Evolutionary conservation across 768 basidiomycete genomes (phyloP).

Genomic region (Kwoniella bestiolae): DNA sequence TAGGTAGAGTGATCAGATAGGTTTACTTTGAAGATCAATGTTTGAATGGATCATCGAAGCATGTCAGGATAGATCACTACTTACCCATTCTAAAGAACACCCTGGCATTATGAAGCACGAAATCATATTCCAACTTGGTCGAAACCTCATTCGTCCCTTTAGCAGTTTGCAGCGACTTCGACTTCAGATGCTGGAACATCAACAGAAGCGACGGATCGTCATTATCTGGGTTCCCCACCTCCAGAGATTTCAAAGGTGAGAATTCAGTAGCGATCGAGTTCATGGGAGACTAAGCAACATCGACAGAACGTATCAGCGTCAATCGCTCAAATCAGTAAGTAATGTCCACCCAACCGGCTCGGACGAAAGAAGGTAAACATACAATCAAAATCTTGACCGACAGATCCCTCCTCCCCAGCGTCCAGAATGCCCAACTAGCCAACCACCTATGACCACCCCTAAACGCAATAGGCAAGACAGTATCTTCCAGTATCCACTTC

Average conservation of each 20-base stretch:
- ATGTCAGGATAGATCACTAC: slow-evolving; percentile 38
- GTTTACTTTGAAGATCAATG: background rate
- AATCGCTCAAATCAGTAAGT: no score
- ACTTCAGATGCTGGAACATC: slow-evolving; percentile 84
- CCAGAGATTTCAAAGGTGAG: slow-evolving; percentile 18
- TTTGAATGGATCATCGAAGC: background rate
- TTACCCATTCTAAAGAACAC: slow-evolving; percentile 93
- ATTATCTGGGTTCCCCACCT: slow-evolving; percentile 80
- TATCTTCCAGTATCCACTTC: slow-evolving; percentile 69
- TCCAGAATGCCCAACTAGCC: slow-evolving; percentile 95
- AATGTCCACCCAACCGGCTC: no score
- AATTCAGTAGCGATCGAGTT: slow-evolving; percentile 35
- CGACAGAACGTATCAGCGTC: no score
- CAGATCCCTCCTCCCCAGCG: slow-evolving; percentile 81
- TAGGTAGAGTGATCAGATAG: no score
- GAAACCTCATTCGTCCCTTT: slow-evolving; percentile 88
- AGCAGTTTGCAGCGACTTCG: slow-evolving; percentile 88
- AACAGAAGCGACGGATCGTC: slow-evolving; percentile 93
- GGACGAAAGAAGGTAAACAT: slow-evolving; percentile 51
- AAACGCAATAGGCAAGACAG: slow-evolving; percentile 83
- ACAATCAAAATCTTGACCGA: slow-evolving; percentile 89
- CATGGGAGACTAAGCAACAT: slow-evolving; percentile 47
- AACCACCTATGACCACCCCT: slow-evolving; percentile 87
- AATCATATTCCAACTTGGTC: slow-evolving; percentile 86
- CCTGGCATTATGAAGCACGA: slow-evolving; percentile 90